These are phyloP conservation scores for Stephanocyclus meneghinianus DNA, from an alignment of 352 stramenopile species.

Conservation along the genomic window DNA sequence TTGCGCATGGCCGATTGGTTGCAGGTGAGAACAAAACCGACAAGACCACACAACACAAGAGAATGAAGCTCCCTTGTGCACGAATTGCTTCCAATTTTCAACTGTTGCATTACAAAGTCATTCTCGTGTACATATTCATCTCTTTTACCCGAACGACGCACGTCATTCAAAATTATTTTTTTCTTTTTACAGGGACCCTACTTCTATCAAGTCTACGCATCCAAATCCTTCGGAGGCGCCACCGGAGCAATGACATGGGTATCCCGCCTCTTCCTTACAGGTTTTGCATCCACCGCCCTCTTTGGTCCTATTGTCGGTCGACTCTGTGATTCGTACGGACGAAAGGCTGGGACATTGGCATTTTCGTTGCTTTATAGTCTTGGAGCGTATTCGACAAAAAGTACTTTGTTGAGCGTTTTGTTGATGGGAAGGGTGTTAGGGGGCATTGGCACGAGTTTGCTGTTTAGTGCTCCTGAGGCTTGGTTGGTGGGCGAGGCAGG, in stretches of 20 bases:
- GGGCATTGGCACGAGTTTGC: constrained; percentile 88
- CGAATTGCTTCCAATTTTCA: too few species aligned
- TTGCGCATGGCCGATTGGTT: constrained; percentile 82
- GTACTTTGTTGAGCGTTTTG: constrained; percentile 83
- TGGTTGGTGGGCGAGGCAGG: constrained; percentile 89
- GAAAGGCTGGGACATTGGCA: constrained; percentile 85
- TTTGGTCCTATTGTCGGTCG: constrained; percentile 87
- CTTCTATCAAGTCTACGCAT: constrained; percentile 83
- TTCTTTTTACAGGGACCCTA: constrained; percentile 63
- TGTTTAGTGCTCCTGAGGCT: constrained; percentile 90
- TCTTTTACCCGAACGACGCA: neutral
- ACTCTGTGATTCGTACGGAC: constrained; percentile 86
- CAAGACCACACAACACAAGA: neutral
- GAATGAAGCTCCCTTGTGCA: neutral
- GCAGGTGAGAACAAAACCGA: constrained; percentile 22
- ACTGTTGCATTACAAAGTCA: neutral
- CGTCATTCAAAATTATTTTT: constrained; percentile 7
- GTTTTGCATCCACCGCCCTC: constrained; percentile 84
- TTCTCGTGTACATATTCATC: neutral
- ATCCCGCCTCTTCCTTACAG: constrained; percentile 89
- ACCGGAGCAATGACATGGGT: constrained; percentile 61
- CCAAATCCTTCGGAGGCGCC: constrained; percentile 64
- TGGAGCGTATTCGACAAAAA: constrained; percentile 66
- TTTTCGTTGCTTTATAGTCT: constrained; percentile 84
- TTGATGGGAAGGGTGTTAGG: constrained; percentile 86